Evolutionary conservation across 2,329 filamentous ascomycete genomes (phyloP), one percentile per base, ranked within the genome.

Genomic region (Helminthosporium solani): DNA sequence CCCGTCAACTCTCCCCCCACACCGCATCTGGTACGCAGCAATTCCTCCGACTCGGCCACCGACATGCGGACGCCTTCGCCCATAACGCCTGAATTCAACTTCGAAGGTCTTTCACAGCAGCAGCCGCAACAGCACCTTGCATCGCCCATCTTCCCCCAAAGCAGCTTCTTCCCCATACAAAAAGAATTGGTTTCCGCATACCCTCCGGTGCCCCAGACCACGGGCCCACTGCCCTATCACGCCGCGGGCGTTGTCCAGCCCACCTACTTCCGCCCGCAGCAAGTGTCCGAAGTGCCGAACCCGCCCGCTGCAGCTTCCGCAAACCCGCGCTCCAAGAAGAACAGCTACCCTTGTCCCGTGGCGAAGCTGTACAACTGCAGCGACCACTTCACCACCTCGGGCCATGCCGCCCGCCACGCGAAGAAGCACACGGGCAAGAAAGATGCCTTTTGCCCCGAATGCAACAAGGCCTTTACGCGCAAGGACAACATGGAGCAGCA

Each of bases 401-500:
- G 88, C 34, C 88, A 92, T 61, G 87, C 88, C n/a, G 89, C 88
- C 34, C 84, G 88, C 33, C 88, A 92, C 67, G 87, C 87, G 49
- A 90, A 90, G 70, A 90, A 90, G 62, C 88, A 92, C 74, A 89
- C 86, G 1, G 86, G 86, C 39, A 87, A 89, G 70, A 91, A 91
- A 73, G 84, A 84, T 12, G 85, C 89, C 18, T 81, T 83, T 25
- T 87, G 79, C 60, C 73, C 78, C 0, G 85, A 85, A 49, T 91
- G 87, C 74, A 80, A 82, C 68, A 90, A 90, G 73, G 87, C 86
- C 61, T 91, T 91, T 59, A 90, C 86, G 9, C 85, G 87, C 53
- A 84, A 86, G 58, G 87, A 91, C 76, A 91, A 91, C 75, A 91
- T 91, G 87, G 89, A 90, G 76, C 87, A 90, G 72, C 87, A 91